Percentiles rank a stretch among this genome's conserved stretches.
These are phyloP conservation scores for Cajanus cajan DNA, from an alignment of 306 rosid species.

Conservation along the genomic window DNA sequence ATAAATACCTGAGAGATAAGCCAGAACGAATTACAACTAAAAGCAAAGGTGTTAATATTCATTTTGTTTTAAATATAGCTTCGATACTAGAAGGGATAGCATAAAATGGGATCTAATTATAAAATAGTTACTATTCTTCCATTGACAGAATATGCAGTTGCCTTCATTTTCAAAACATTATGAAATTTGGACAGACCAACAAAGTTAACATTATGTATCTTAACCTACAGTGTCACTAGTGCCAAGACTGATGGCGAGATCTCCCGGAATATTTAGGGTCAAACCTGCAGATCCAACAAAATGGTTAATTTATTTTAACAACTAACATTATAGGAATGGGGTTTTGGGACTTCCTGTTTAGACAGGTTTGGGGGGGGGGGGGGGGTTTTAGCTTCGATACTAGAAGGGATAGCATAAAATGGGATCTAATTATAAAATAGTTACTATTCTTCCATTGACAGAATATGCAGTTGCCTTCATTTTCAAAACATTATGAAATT, in stretches of 20 bases:
- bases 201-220: constrained; percentile 5
- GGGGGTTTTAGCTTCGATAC: background rate
- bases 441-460: background rate
- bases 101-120: constrained; percentile 1
- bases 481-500: constrained; percentile 1
- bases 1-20: constrained; percentile 65
- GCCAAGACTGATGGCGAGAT: constrained; percentile 94
- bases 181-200: background rate
- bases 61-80: background rate
- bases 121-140: background rate
- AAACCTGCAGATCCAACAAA: constrained; percentile 64
- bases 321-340: background rate
- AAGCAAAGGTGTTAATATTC: constrained; percentile 1
- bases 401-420: background rate
- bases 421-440: too few relatives aligned
- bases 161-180: background rate
- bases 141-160: background rate
- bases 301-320: background rate
- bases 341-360: background rate
- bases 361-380: background rate
- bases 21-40: constrained; percentile 22
- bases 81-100: background rate
- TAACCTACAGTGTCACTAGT: constrained; percentile 94
- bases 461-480: background rate
- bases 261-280: constrained; percentile 90